Percentiles rank a stretch among this genome's conserved stretches.
phyloP scores from a whole-genome alignment of 108 stramenopile genomes.

The Nitzschia putrida region DNA sequence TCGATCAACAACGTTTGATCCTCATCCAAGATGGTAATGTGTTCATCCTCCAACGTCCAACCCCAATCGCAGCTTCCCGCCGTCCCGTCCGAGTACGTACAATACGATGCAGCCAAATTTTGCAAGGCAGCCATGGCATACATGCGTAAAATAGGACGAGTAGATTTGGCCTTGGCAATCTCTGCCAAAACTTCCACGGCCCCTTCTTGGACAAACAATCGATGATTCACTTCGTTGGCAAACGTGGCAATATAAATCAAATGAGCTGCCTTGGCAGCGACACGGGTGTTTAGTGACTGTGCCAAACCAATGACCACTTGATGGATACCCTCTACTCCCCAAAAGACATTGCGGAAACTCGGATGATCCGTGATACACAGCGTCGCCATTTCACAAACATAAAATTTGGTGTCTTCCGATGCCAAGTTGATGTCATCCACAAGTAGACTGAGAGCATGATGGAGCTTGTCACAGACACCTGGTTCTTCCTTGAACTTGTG shows the following conservation, averaged over 20 bases:
- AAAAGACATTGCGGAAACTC: neutral
- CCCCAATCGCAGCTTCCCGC: neutral
- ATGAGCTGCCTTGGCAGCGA: constrained; percentile 1
- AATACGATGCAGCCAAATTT: constrained; percentile 2
- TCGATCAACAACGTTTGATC: neutral
- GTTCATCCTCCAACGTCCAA: neutral
- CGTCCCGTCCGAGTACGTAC: neutral
- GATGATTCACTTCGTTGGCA: neutral
- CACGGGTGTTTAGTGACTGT: neutral
- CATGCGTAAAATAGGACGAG: neutral
- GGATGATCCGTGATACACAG: neutral
- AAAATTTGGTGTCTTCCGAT: constrained; percentile 6
- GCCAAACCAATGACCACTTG: neutral
- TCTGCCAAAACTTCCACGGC: neutral
- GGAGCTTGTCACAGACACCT: constrained; percentile 2
- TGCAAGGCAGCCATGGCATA: constrained; percentile 2
- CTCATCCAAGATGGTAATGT: neutral
- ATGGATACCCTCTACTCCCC: neutral
- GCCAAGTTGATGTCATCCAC: neutral
- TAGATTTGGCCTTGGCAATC: neutral
- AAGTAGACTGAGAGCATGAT: neutral
- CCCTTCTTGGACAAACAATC: neutral
- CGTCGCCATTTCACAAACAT: neutral
- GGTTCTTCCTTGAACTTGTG: neutral
- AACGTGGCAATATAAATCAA: neutral